A percentile compares a stretch with the other conserved stretches of the same genome.
Conservation (phyloP, 2,329 filamentous ascomycete species). For the Xylariales sp. region DNA sequence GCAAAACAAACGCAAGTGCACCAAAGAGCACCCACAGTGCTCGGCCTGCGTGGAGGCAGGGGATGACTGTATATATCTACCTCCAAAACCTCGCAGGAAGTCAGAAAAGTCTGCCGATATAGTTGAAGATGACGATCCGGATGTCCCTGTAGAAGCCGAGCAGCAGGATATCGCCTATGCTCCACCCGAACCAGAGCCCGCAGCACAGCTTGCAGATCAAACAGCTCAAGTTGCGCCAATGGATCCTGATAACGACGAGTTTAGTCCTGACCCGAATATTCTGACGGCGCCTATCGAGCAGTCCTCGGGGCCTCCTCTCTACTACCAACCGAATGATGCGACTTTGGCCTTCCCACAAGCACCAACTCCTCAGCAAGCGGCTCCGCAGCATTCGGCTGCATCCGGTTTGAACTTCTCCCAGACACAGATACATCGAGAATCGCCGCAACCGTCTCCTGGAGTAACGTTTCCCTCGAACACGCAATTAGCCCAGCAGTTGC, state of each 20-base stretch:
- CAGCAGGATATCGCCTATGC: constrained; percentile 8
- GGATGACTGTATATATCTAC: constrained; percentile 24
- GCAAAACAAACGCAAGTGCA: constrained; percentile 25
- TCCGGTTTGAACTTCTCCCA: constrained; percentile 15
- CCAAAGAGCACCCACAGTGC: constrained; percentile 30
- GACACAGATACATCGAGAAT: constrained; percentile 13
- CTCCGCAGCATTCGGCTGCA: neutral
- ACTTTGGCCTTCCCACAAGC: neutral
- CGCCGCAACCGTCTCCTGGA: constrained; percentile 12
- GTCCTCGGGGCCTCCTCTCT: constrained; percentile 7
- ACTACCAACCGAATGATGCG: constrained; percentile 3
- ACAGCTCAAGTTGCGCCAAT: constrained; percentile 6
- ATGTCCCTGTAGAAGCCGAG: constrained; percentile 17
- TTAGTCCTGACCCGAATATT: constrained; percentile 29
- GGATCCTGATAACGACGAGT: constrained; percentile 27
- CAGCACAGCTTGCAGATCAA: constrained; percentile 2
- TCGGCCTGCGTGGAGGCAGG: constrained; percentile 21
- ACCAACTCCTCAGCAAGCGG: neutral
- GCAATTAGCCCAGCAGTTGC: constrained; percentile 13
- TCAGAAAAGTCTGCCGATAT: constrained; percentile 18
- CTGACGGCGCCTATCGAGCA: constrained; percentile 22
- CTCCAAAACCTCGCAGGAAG: constrained; percentile 23
- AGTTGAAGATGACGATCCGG: constrained; percentile 16
- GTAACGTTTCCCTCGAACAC: constrained; percentile 11
- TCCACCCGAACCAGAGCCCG: no score